Evolutionary conservation across 768 basidiomycete genomes (phyloP).

Genomic region (Mrakia blollopis): DNA sequence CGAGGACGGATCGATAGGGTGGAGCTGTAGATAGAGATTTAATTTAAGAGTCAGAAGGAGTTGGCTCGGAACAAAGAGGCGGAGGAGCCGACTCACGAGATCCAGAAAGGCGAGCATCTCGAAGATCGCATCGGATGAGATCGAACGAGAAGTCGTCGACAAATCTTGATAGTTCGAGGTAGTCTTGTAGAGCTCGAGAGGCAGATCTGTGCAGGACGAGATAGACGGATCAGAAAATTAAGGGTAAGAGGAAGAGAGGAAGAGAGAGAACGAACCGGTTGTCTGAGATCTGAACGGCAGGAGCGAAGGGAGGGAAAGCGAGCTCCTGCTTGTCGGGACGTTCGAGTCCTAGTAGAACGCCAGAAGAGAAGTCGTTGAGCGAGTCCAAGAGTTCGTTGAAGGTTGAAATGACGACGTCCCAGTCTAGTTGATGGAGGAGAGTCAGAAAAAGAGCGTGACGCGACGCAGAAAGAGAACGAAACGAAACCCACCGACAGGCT

Average conservation of each 20-base stretch:
- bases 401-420: neutral
- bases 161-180: slow-evolving; percentile 22
- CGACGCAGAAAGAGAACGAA: no score
- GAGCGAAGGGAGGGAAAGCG: slow-evolving; percentile 18
- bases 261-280: neutral
- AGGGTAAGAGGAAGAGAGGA: neutral
- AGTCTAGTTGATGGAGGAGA: neutral
- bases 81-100: neutral
- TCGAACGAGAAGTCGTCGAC: neutral
- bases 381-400: neutral
- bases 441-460: neutral
- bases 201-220: neutral
- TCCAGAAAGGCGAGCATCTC: neutral
- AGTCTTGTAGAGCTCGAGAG: slow-evolving; percentile 9
- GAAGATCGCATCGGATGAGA: slow-evolving; percentile 4
- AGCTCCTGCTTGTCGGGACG: neutral
- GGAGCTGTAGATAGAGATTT: slow-evolving; percentile 4
- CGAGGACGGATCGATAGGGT: slow-evolving; percentile 13
- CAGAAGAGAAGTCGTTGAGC: slow-evolving; percentile 1
- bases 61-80: neutral
- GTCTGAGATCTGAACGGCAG: neutral
- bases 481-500: neutral
- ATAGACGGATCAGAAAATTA: neutral
- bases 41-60: neutral
- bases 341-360: neutral